These are phyloP conservation scores for Hypoxylon fragiforme DNA, from an alignment of 495 filamentous ascomycete genomes.

Conservation along the genomic window DNA sequence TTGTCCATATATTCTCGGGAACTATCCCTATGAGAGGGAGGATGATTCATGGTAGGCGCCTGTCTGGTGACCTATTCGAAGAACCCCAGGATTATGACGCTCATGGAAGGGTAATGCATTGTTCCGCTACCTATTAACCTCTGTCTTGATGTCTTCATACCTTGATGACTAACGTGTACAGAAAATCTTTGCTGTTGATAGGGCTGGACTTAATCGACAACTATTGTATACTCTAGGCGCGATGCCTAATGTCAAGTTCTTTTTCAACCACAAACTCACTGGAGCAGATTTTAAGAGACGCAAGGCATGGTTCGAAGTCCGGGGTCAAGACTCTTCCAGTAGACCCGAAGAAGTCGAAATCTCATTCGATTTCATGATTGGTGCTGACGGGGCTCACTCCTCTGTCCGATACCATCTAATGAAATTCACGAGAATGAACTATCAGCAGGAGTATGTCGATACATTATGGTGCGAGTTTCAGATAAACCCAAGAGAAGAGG, in stretches of 20 bases:
- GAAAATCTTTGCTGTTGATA: slow-evolving; percentile 64
- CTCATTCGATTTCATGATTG: slow-evolving; percentile 87
- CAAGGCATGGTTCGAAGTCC: slow-evolving; percentile 84
- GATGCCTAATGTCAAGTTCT: slow-evolving; percentile 83
- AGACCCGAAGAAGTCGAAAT: slow-evolving; percentile 64
- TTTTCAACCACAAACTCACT: slow-evolving; percentile 89
- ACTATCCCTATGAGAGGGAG: slow-evolving; percentile 93
- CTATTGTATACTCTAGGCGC: slow-evolving; percentile 83
- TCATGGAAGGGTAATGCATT: slow-evolving; percentile 71
- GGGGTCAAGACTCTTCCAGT: slow-evolving; percentile 30
- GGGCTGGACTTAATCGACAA: slow-evolving; percentile 78
- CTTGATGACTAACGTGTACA: slow-evolving; percentile 26
- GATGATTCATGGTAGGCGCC: slow-evolving; percentile 88
- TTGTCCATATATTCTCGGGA: slow-evolving; percentile 70
- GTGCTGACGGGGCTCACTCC: slow-evolving; percentile 96
- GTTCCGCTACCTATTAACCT: background rate
- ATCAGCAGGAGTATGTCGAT: slow-evolving; percentile 94
- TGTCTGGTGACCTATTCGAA: slow-evolving; percentile 68
- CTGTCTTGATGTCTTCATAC: background rate
- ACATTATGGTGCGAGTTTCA: slow-evolving; percentile 97
- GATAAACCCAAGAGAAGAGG: slow-evolving; percentile 55
- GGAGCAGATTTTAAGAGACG: slow-evolving; percentile 79
- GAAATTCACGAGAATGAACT: slow-evolving; percentile 86
- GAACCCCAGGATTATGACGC: slow-evolving; percentile 87
- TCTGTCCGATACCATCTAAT: slow-evolving; percentile 88